Base-by-base conservation (phyloP, 495 filamentous ascomycete genomes). In the Tuber brumale region DNA sequence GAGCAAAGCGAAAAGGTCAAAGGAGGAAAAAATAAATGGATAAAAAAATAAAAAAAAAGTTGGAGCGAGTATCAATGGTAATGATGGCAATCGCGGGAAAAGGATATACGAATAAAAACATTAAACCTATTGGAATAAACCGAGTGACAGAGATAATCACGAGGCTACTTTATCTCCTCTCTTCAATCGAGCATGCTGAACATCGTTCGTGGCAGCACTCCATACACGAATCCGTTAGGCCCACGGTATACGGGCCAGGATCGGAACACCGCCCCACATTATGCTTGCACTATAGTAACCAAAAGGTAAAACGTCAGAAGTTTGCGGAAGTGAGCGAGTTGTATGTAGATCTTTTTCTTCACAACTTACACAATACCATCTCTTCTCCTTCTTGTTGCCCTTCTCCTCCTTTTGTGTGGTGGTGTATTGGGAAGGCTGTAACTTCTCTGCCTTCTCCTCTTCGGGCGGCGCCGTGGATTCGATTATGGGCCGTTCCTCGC, bases 321-420 rank as follows among this genome's bases (percentile, higher is more conserved):
- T 43, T 35, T 35, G 31, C 31, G 12, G 37, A 35, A 51, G 16
- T 37, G 35, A 35, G 44, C 14, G 57, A 27, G 57, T 18, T 66
- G 57, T 66, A 31, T 27, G 14, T 66, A n/a, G 57, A 31, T 27
- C 10, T 66, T 66, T 31, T 66, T 31, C 57, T 66, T 31, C 57
- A 46, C 14, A 42, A 57, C 78, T 45, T 80, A 80, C 78, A 39
- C 78, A 80, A 73, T 80, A 80, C 78, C 78, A 80, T 41, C 18
- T 43, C 41, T 48, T 42, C 31, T 72, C 23, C n/a, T 10, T 46
- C 35, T 23, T 61, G 44, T 41, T 72, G 3, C n/a, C 66, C 21
- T 23, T 44, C 27, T 76, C 61, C 46, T 18, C 12, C 46, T 37
- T 48, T 45, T 14, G 61, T 39, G 72, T 44, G 37, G 48, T 18